Base-by-base conservation (phyloP, 1,284 basidiomycete genomes). In the Veloboletus limbatus region DNA sequence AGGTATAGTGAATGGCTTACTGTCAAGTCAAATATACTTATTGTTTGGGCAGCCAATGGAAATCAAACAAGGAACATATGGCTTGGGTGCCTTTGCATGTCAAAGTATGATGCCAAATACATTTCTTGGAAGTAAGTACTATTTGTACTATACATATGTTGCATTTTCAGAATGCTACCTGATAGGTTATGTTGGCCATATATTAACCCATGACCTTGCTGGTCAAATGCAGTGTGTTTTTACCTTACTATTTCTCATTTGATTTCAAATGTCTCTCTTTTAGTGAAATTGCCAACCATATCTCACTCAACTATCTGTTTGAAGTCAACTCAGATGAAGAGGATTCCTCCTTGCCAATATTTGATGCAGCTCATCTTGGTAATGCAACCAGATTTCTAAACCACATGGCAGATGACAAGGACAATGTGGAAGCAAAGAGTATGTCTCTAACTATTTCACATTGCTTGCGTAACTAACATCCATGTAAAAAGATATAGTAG, bases 181-280 rank as follows among this genome's bases (percentile, higher is more conserved):
- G n/a, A 26, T 36, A 82, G 82, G 81, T 56, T 85, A 85, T 54
- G 64, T 72, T 22, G 83, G 82, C 2, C 76, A 83, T 50, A 60
- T 81, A 13, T 65, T 84, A 3, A 72, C 57, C 27, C 57, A 71
- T 18, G 48, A 62, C 0, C 74, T 75, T 0, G 66, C 72, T 14
- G 54, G 65, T 0, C 27, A 14, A 6, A 25, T 37, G 8, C 5
- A 2, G 61, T 63, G 24, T 24, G 48, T 46, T 32, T 4, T 3
- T 6, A 14, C 10, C n/a, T n/a, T n/a, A n/a, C n/a, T n/a, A n/a
- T 9, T 22, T 20, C 9, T 16, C 14, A 6, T 14, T 20, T 30
- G 3, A 21, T 24, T 10, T 13, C 24, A 0, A n/a, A 16, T 4
- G 5, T 2, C 17, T n/a, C 3, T n/a, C 13, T 20, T 41, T 20